Evolutionary conservation across 177 flowering plant species (phyloP).

Genomic region (Vitis hybrid): DNA sequence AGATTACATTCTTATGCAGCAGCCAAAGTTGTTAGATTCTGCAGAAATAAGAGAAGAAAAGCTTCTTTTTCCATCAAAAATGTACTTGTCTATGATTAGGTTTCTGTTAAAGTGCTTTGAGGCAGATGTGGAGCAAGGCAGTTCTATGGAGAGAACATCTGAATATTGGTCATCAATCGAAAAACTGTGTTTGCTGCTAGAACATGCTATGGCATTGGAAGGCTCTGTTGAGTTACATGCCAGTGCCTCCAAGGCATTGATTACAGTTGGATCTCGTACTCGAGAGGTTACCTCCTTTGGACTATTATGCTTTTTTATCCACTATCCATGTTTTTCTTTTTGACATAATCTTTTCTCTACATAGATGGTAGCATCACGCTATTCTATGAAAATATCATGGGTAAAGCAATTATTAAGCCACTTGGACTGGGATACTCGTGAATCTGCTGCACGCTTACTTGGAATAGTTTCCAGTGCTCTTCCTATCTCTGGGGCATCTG

Average conservation of each 20-base stretch:
- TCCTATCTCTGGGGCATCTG: constrained; percentile 48
- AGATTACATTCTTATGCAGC: constrained; percentile 66
- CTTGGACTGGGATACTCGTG: constrained; percentile 83
- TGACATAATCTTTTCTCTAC: constrained; percentile 11
- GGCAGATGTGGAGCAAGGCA: constrained; percentile 41
- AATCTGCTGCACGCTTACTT: constrained; percentile 82
- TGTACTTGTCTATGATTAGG: constrained; percentile 74
- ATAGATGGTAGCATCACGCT: constrained; percentile 76
- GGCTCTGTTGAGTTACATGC: constrained; percentile 96
- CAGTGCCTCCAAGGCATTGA: constrained; percentile 71
- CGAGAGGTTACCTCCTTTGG: constrained; percentile 57
- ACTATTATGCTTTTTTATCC: constrained; percentile 6
- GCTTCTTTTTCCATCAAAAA: constrained; percentile 80
- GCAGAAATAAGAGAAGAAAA: constrained; percentile 52
- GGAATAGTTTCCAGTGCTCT: constrained; percentile 85
- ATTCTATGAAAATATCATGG: constrained; percentile 64
- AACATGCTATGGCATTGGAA: constrained; percentile 92
- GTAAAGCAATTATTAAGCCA: constrained; percentile 72
- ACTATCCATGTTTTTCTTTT: constrained; percentile 5
- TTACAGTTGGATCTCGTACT: constrained; percentile 59
- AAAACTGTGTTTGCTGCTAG: constrained; percentile 67
- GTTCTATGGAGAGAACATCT: constrained; percentile 26
- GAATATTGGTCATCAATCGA: constrained; percentile 51
- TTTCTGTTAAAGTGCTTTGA: constrained; percentile 84
- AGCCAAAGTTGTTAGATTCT: constrained; percentile 72